Evolutionary conservation across 306 rosid species (phyloP), one percentile per base, ranked within the genome.

Genomic region (Ziziphus jujuba): DNA sequence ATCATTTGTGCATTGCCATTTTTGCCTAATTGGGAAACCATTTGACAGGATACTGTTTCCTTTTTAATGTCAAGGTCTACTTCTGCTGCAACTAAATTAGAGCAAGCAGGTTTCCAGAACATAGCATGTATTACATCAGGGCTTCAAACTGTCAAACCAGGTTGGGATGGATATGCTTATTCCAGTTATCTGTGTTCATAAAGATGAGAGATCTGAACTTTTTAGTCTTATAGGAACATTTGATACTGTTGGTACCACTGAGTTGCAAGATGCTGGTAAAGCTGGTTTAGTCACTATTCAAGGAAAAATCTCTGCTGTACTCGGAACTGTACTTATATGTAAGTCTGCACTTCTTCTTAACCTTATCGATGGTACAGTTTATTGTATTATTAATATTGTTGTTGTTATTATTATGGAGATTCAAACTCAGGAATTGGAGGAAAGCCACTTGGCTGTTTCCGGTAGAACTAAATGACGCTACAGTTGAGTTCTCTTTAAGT

Each of bases 241-340:
- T 74, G 97, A 93, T 36, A 28, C 95, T 9, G 86, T 88, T 14
- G 98, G 98, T 57, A 73, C 95, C 20, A 80, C 81, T 0, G 90
- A 88, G 85, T 80, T 93, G 88, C 81, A 93, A 74, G 65, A 93
- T 76, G 98, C 98, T 17, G 97, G 98, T 62, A 93, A 93, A 80
- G 97, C 96, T 40, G 98, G 98, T 52, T 75, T 90, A 75, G 85
- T 90, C 71, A 81, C 88, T 17, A 40, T 93, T 70, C 98, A 93
- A 81, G 99, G 99, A 59, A 79, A 88, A 76, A 87, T 93, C 71
- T 93, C 99, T 20, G 80, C 96, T 38, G 91, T 88, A 33, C 80
- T 93, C 43, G 99, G 99, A 80, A 88, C 99, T 15, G 89, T 83
- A 60, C 97, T 93, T 66, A 45, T 93, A 60, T 86, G 99, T 93